Evolutionary conservation across 2,329 filamentous ascomycete genomes (phyloP).

Genomic region (Phialocephala sp.): DNA sequence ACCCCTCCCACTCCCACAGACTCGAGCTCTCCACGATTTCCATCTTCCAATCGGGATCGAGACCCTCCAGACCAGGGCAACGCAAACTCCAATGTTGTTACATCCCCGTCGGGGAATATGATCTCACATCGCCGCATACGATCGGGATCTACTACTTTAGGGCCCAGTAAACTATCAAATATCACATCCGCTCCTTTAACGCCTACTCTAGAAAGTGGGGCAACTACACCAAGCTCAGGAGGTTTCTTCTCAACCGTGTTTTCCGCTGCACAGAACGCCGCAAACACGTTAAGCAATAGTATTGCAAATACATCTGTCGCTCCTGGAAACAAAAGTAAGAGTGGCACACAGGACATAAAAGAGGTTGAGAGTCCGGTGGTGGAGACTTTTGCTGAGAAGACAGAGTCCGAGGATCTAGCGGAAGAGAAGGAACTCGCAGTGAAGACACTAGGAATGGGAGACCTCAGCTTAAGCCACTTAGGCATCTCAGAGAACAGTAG

Average conservation of each 20-base stretch:
- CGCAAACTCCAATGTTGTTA: conserved; percentile 56
- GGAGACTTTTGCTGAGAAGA: conserved; percentile 43
- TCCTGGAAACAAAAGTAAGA: conserved; percentile 54
- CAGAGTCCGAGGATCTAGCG: conserved; percentile 40
- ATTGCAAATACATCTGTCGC: conserved; percentile 70
- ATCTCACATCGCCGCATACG: conserved; percentile 72
- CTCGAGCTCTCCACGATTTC: conserved; percentile 39
- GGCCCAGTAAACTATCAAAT: conserved; percentile 86
- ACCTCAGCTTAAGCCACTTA: conserved; percentile 87
- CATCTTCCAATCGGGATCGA: conserved; percentile 32
- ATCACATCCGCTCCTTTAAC: conserved; percentile 75
- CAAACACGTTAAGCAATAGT: conserved; percentile 74
- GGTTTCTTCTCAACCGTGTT: conserved; percentile 96
- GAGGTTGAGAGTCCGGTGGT: conserved; percentile 40
- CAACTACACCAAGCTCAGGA: conserved; percentile 54
- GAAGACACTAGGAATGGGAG: conserved; percentile 86
- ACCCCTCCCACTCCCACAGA: conserved; percentile 70
- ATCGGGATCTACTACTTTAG: conserved; percentile 56
- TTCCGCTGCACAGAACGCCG: conserved; percentile 91
- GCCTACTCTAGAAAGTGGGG: conserved; percentile 73
- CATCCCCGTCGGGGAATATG: conserved; percentile 71
- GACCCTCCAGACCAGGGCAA: conserved; percentile 37
- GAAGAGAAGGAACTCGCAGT: conserved; percentile 76
- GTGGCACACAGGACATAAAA: conserved; percentile 42
- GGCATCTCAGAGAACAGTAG: conserved; percentile 72